phyloP scores from a whole-genome alignment of 2,329 filamentous ascomycete genomes.

The Ophiostoma quercus region DNA sequence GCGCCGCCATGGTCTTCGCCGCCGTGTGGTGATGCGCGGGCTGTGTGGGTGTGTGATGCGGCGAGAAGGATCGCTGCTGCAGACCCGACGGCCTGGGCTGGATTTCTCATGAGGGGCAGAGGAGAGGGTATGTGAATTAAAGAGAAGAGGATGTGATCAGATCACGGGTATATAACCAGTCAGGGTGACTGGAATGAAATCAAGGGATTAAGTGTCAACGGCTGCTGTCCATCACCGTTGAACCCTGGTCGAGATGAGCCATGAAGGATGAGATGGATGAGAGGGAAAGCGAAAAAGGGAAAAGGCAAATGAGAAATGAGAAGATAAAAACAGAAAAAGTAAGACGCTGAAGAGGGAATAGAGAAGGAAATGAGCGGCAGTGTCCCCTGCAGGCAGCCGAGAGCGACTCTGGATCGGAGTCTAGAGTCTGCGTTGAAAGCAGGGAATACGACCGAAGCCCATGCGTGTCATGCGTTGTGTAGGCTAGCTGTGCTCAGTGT shows the following conservation, averaged over 20 bases:
- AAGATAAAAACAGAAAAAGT: background rate
- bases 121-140: background rate
- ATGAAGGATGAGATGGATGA: background rate
- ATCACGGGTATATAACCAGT: background rate
- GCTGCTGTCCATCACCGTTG: slow-evolving; percentile 4
- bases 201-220: background rate
- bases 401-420: background rate
- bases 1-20: slow-evolving; percentile 13
- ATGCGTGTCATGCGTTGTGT: background rate
- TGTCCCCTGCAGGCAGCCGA: slow-evolving; percentile 6
- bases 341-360: background rate
- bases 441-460: background rate
- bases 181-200: background rate
- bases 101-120: background rate
- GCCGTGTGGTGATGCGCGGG: background rate
- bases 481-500: too few relatives aligned
- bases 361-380: background rate
- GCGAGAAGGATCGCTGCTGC: slow-evolving; percentile 7
- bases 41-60: background rate
- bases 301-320: background rate
- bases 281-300: background rate
- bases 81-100: slow-evolving; percentile 5
- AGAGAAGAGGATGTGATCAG: background rate
- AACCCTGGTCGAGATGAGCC: slow-evolving; percentile 4
- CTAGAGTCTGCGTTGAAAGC: background rate